A percentile compares a stretch with the other conserved stretches of the same genome.
Evolutionary conservation across 2,329 filamentous ascomycete genomes (phyloP).

Genomic region (Colletotrichum horii): DNA sequence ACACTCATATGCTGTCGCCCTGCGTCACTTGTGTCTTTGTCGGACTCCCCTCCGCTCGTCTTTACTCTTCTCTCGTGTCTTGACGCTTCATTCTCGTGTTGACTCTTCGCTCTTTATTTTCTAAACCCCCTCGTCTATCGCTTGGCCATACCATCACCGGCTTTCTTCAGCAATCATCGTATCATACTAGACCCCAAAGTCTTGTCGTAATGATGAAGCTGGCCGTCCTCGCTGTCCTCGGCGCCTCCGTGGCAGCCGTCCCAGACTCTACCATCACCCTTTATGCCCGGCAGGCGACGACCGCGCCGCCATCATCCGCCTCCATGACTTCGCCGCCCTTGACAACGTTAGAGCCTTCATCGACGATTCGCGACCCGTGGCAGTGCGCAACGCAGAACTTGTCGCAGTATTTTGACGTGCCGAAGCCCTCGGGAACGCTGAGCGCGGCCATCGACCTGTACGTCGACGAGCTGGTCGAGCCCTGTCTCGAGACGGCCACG

Average conservation of each 20-base stretch:
- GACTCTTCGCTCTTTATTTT: background rate
- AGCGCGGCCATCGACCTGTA: background rate
- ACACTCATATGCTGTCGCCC: background rate
- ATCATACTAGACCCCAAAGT: background rate
- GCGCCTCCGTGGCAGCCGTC: background rate
- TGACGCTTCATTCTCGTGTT: no score
- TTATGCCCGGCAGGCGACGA: background rate
- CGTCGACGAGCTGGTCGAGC: background rate
- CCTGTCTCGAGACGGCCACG: background rate
- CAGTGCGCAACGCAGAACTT: conserved; percentile 3
- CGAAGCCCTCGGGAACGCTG: background rate
- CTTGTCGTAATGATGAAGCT: background rate
- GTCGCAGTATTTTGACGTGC: conserved; percentile 1
- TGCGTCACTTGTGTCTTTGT: background rate
- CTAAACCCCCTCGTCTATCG: background rate
- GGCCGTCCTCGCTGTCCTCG: background rate
- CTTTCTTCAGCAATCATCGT: background rate
- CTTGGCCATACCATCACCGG: no score
- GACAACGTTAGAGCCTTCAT: background rate
- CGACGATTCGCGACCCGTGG: background rate
- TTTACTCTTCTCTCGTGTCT: background rate
- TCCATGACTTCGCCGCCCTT: background rate
- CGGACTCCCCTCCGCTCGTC: background rate
- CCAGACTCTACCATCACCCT: background rate
- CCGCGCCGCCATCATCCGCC: background rate